phyloP scores from a whole-genome alignment of 2,329 filamentous ascomycete species.

The Penicillium oxalicum region DNA sequence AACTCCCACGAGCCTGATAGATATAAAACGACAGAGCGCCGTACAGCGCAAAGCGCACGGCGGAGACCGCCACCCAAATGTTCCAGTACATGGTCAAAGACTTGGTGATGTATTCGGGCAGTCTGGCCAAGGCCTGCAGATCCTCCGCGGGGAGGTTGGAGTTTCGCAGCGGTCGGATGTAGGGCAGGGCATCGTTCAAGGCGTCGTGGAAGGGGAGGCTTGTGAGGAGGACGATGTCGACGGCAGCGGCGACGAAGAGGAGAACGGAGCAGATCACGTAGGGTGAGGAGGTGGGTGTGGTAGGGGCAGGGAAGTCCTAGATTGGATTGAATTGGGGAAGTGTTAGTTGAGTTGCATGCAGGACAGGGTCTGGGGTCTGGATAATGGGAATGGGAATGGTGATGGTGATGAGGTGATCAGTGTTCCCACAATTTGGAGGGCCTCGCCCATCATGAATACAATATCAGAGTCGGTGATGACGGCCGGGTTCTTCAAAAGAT shows the following conservation, averaged over 20 bases:
- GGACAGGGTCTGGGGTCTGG: no score
- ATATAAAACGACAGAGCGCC: conserved; percentile 35
- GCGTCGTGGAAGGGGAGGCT: conserved; percentile 59
- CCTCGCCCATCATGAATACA: conserved; percentile 74
- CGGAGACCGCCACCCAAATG: conserved; percentile 34
- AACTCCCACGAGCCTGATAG: conserved; percentile 26
- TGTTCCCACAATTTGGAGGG: conserved; percentile 65
- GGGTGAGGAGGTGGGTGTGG: conserved; percentile 57
- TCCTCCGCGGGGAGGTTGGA: conserved; percentile 20
- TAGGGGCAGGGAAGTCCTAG: conserved; percentile 58
- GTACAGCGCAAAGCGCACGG: conserved; percentile 32
- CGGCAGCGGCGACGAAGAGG: conserved; percentile 57
- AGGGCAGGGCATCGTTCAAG: conserved; percentile 51
- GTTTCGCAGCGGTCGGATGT: conserved; percentile 22
- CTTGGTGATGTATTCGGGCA: conserved; percentile 22
- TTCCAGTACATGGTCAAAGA: conserved; percentile 33
- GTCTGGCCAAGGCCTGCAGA: conserved; percentile 15
- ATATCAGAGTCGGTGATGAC: conserved; percentile 71
- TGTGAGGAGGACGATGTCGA: conserved; percentile 59
- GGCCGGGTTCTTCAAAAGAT: conserved; percentile 69
- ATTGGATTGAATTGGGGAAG: neutral
- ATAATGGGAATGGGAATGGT: no score
- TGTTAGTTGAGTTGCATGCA: neutral
- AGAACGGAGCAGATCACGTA: conserved; percentile 64
- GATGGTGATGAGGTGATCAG: no score